Evolutionary conservation across 176 grass and related monocot genomes (phyloP).

Genomic region (Melocanna baccifera): DNA sequence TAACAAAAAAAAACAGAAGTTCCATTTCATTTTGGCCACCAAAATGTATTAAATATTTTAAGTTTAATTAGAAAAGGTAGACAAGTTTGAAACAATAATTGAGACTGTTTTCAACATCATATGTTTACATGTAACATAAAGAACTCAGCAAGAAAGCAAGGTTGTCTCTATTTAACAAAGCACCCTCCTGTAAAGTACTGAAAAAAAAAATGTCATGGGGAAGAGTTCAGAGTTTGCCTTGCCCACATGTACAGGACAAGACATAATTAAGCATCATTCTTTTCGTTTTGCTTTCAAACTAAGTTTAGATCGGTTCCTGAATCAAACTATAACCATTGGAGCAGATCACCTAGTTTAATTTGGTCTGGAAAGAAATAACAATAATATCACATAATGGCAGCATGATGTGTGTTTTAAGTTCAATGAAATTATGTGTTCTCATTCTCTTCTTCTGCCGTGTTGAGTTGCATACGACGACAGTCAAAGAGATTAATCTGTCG

Average conservation of each 20-base stretch:
- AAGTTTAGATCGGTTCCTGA: not conserved
- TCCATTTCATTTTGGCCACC: not conserved
- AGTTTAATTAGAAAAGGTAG: not conserved
- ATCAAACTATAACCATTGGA: not conserved
- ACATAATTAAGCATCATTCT: not conserved
- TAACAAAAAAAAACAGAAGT: not conserved
- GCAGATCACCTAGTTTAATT: not conserved
- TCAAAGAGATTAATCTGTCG: not conserved
- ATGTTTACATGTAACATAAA: not conserved
- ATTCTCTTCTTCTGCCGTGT: not conserved
- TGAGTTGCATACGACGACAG: not conserved
- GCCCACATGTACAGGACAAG: constrained; percentile 11
- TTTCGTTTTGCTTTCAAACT: not conserved
- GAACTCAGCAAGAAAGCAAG: not conserved
- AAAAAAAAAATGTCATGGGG: not conserved
- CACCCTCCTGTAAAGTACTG: not conserved
- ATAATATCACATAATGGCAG: not conserved
- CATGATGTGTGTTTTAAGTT: not conserved
- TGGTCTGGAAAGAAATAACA: not conserved
- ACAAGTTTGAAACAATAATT: not conserved
- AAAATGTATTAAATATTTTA: not conserved
- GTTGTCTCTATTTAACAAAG: not conserved
- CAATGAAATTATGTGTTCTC: not conserved
- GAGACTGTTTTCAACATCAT: not conserved
- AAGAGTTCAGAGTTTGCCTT: not conserved